Conservation (phyloP, 2,329 filamentous ascomycete species). For the Neoarthrinium moseri region DNA sequence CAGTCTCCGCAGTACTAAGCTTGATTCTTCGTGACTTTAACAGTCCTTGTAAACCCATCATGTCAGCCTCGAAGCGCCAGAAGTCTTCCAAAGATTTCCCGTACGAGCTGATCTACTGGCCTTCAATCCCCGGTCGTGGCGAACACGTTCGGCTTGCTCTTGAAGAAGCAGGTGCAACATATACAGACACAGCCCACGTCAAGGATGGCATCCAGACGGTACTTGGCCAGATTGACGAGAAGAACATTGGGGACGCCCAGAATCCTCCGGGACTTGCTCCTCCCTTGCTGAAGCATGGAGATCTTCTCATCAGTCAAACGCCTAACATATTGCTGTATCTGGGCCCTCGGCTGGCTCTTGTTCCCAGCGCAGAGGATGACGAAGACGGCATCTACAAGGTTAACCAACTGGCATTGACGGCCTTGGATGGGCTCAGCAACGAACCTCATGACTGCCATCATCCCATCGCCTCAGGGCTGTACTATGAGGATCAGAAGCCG, state of each 20-base stretch:
- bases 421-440: conserved; percentile 67
- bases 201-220: conserved; percentile 53
- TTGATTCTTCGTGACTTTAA: too few species aligned
- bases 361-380: conserved; percentile 36
- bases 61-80: conserved; percentile 29
- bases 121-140: conserved; percentile 68
- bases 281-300: conserved; percentile 63
- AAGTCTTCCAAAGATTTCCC: conserved; percentile 42
- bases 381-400: conserved; percentile 50
- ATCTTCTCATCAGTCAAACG: conserved; percentile 65
- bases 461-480: conserved; percentile 56
- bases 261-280: conserved; percentile 69
- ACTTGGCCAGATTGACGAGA: conserved; percentile 41
- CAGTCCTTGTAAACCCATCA: background rate
- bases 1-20: too few species aligned
- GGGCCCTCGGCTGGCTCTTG: conserved; percentile 57
- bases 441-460: conserved; percentile 78
- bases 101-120: conserved; percentile 72
- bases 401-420: conserved; percentile 65
- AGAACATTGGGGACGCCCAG: conserved; percentile 45
- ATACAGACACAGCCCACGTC: conserved; percentile 56
- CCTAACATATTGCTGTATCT: conserved; percentile 74
- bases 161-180: conserved; percentile 64
- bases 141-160: conserved; percentile 72
- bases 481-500: conserved; percentile 75